Evolutionary conservation across 169 alveolate species (phyloP), one percentile per base, ranked within the genome.

Genomic region (Eimeria acervulina): DNA sequence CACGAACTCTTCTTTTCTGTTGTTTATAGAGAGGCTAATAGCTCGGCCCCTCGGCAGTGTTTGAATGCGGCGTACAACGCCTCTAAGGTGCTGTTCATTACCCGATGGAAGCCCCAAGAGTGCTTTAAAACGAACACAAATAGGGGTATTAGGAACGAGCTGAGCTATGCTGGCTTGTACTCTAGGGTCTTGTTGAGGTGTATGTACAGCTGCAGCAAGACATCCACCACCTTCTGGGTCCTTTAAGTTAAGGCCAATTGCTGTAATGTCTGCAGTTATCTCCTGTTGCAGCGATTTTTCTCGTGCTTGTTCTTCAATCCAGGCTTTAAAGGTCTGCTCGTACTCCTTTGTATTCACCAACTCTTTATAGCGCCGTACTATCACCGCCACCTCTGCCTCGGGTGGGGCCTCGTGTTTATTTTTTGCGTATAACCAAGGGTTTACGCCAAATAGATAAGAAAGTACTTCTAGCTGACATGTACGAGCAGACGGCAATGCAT

Each of bases 71-170:
- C 87, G 87, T 5, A 90, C 95, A 10, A 90, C 95, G 26, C 90
- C 95, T 4, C 95, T 74, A 0, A 90, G 17, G 63, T 70, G 95
- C 42, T 90, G 95, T 80, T 90, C 95, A 10, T 42, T 47, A 42
- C 95, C 95, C 40, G 95, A 80, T 38, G 95, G 95, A 17, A 90
- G 90, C 47, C 95, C 95, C 31, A 90, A 66, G 1, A 90, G 90
- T 17, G 95, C 95, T 33, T 90, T 90, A 23, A 90, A 70, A 21
- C 95, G 88, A 28, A 90, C 95, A 61, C 95, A 90, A 5, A 90
- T 74, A 28, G 95, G 84, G 52, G 95, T 90, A 21, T 81, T 81
- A 12, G 63, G 59, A 2, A 66, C 63, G 51, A 90, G 89, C 55
- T 52, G 95, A 15, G 95, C 28, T 31, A 90, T 90, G 80, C 72